Evolutionary conservation across 257 asterid species (phyloP), one percentile per base, ranked within the genome.

Genomic region (Fraxinus cuspidata): DNA sequence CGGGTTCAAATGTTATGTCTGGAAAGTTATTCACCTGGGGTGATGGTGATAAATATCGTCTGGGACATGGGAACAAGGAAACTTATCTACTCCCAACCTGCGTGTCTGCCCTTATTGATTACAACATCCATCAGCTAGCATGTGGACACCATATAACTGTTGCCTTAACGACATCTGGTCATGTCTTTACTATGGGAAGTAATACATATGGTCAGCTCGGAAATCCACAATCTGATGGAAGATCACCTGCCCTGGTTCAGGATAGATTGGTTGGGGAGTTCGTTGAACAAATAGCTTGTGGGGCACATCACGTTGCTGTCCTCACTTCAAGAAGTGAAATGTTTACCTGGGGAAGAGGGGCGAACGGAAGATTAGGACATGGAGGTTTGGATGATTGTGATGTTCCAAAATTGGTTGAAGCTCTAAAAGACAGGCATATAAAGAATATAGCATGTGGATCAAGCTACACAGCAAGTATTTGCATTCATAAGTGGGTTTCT

Each of bases 21-120:
- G 86, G 94, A 81, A 95, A 95, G 88, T 44, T 95, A 12, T 95
- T 91, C 86, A 93, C 97, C 0, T 95, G 98, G 99, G 99, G 99
- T 1, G 98, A 93, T 72, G 99, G 99, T 0, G 98, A 90, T 81
- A 90, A 90, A 77, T 23, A 89, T 40, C 86, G 91, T n/a, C 80
- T 95, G 25, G 99, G 99, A 0, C 98, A 95, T 70, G 97, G 97
- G 53, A 85, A 85, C 81, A 95, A 93, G 79, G 93, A 91, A 13
- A 81, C 92, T 8, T 86, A 85, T 82, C 89, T 95, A 63, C 66
- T 87, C 51, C 99, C 99, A 3, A 92, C 96, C 12, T 87, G 93
- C 76, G 97, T 95, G 23, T 88, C 97, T 10, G 75, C 88, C 35
- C 96, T 95, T 66, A 82, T 88, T 3, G 99, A 95, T 64, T 93